Evolutionary conservation across 1,284 basidiomycete genomes (phyloP), one percentile per base, ranked within the genome.

Genomic region (Ceratobasidium sp.): DNA sequence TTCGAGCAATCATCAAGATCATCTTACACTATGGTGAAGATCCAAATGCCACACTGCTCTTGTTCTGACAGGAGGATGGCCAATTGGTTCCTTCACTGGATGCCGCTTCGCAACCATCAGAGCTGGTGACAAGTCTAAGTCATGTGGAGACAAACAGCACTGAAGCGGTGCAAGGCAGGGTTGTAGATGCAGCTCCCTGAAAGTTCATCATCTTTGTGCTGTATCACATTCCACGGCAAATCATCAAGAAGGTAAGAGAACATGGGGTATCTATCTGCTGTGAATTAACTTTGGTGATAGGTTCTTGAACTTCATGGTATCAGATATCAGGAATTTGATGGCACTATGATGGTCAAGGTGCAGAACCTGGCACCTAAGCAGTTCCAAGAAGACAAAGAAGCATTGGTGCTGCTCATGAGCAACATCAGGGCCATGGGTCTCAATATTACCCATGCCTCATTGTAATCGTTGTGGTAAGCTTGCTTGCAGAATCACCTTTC

Each of bases 201-300:
- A 63, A 63, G 28, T 25, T 63, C 21, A 14, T 63, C 1, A n/a
- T 63, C 7, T 63, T 63, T 33, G 33, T 33, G 18, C 16, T 63
- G 25, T 63, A 63, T 21, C 42, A 46, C n/a, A 18, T 21, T 4
- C 60, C 44, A 2, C 40, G 42, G 1, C 60, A 18, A 30, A 28
- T 48, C 1, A 63, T 46, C 23, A 48, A 46, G 12, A 61, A 42
- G 40, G 59, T 61, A 12, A 2, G 40, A 30, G 9, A 1, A 38
- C 11, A 38, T 23, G 38, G 6, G 6, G 40, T 36, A 16, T 25
- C 8, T 16, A 3, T 16, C 5, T n/a, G 4, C 44, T n/a, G 4
- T 9, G 14, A 2, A 18, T n/a, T 4, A 18, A 46, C 44, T 3
- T n/a, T 9, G n/a, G 2, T 38, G n/a, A 8, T 12, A 61, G 59